phyloP scores from a whole-genome alignment of 176 grass and related monocot genomes.

The Rhynchospora pubera region DNA sequence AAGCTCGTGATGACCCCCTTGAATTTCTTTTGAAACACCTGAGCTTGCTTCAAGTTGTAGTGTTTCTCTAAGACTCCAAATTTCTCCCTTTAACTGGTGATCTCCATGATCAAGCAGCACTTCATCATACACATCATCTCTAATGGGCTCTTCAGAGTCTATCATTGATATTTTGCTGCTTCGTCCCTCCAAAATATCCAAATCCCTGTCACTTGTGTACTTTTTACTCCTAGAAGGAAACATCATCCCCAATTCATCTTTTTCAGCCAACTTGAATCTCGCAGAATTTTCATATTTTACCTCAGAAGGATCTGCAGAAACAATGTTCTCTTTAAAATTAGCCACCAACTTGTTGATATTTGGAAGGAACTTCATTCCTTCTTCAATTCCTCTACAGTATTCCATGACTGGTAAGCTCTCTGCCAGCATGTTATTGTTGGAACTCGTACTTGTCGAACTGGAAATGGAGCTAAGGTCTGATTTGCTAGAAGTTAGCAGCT shows the following conservation, averaged over 20 bases:
- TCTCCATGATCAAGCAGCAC: conserved; percentile 38
- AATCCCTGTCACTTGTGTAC: conserved; percentile 15
- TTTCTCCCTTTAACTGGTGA: conserved; percentile 5
- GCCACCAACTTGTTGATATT: conserved; percentile 9
- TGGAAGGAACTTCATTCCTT: conserved; percentile 29
- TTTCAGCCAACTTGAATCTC: not conserved
- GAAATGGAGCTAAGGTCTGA: conserved; percentile 36
- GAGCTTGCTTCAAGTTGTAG: conserved; percentile 12
- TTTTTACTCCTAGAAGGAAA: not conserved
- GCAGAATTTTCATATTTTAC: not conserved
- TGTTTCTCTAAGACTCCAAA: conserved; percentile 11
- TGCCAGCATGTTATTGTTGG: not conserved
- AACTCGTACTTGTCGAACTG: not conserved
- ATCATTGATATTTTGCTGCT: conserved; percentile 44
- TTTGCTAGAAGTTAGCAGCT: not conserved
- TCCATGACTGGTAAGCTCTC: conserved; percentile 5
- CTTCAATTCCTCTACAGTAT: conserved; percentile 3
- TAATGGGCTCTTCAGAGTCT: conserved; percentile 19
- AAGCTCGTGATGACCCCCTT: conserved; percentile 40
- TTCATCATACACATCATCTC: conserved; percentile 34
- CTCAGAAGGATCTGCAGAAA: not conserved
- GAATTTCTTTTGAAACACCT: conserved; percentile 22
- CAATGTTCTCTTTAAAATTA: conserved; percentile 11
- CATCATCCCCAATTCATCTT: not conserved
- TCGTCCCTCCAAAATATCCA: conserved; percentile 40